Conservation (phyloP, 768 basidiomycete genomes). For the Naganishia vaughanmartiniae region DNA sequence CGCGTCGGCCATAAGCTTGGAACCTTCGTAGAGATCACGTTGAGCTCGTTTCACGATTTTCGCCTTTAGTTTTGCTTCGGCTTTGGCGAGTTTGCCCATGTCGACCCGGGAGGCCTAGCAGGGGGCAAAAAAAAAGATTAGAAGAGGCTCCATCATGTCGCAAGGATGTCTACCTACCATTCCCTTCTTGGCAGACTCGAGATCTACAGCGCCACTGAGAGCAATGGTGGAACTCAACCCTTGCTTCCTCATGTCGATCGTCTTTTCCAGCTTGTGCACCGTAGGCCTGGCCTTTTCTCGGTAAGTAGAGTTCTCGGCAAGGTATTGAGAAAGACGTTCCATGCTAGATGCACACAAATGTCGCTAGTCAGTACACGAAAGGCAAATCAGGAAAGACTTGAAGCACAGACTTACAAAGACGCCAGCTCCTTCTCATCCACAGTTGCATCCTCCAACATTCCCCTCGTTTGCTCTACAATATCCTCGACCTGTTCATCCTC, state of each 20-base stretch:
- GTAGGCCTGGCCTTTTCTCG: slow-evolving; percentile 38
- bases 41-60: slow-evolving; percentile 96
- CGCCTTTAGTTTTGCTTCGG: slow-evolving; percentile 85
- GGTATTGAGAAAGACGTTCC: slow-evolving; percentile 46
- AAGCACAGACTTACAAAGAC: slow-evolving; percentile 45
- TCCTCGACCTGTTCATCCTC: slow-evolving; percentile 54
- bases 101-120: slow-evolving; percentile 51
- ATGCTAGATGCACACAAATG: slow-evolving; percentile 36
- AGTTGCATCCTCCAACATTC: slow-evolving; percentile 48
- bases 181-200: slow-evolving; percentile 51
- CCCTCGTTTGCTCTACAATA: slow-evolving; percentile 51
- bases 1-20: slow-evolving; percentile 79
- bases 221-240: slow-evolving; percentile 49
- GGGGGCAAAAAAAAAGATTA: not conserved
- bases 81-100: slow-evolving; percentile 62
- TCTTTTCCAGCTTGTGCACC: slow-evolving; percentile 48
- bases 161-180: slow-evolving; percentile 33
- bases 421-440: slow-evolving; percentile 42
- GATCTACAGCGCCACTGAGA: slow-evolving; percentile 51
- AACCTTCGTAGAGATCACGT: slow-evolving; percentile 89
- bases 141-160: not conserved
- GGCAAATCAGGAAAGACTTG: not conserved
- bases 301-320: slow-evolving; percentile 46
- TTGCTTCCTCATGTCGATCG: slow-evolving; percentile 51
- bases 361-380: slow-evolving; percentile 5